Conservation (phyloP, 441 rosid species). For the Erodium trifolium region DNA sequence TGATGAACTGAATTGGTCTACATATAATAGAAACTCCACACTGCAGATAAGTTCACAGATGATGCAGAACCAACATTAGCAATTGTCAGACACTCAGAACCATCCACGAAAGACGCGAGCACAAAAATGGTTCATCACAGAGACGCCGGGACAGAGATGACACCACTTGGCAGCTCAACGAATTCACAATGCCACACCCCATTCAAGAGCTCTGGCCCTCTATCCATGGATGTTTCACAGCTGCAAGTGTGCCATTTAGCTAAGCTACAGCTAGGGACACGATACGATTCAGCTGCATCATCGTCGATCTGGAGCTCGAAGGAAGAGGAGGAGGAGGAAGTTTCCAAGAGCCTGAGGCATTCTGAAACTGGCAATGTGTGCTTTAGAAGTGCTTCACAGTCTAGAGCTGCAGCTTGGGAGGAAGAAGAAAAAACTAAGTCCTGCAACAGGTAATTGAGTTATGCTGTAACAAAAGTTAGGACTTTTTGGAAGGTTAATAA, state of each 20-base stretch:
- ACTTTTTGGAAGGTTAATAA: slow-evolving; percentile 3
- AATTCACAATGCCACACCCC: slow-evolving; percentile 79
- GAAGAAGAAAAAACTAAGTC: slow-evolving; percentile 42
- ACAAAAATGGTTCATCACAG: slow-evolving; percentile 39
- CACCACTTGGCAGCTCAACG: slow-evolving; percentile 72
- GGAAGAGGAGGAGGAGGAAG: slow-evolving; percentile 88
- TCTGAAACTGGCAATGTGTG: slow-evolving; percentile 44
- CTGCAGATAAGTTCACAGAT: slow-evolving; percentile 66
- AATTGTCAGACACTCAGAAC: slow-evolving; percentile 39
- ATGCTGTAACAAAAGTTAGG: no score
- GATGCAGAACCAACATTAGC: slow-evolving; percentile 44
- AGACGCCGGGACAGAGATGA: slow-evolving; percentile 92
- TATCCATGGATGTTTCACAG: slow-evolving; percentile 55
- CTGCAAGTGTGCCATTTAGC: slow-evolving; percentile 57
- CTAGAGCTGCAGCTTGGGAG: slow-evolving; percentile 32
- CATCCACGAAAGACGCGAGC: slow-evolving; percentile 44
- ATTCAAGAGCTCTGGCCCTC: slow-evolving; percentile 68
- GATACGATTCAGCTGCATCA: slow-evolving; percentile 35
- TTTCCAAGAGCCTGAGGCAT: slow-evolving; percentile 84
- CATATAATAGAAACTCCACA: not conserved
- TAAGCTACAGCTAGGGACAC: slow-evolving; percentile 61
- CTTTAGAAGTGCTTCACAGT: slow-evolving; percentile 45
- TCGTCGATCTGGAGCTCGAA: slow-evolving; percentile 71
- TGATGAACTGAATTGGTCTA: not conserved
- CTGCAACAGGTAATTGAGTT: slow-evolving; percentile 52